These are phyloP conservation scores for Hamigera avellanea DNA, from an alignment of 495 filamentous ascomycete species.

Conservation along the genomic window DNA sequence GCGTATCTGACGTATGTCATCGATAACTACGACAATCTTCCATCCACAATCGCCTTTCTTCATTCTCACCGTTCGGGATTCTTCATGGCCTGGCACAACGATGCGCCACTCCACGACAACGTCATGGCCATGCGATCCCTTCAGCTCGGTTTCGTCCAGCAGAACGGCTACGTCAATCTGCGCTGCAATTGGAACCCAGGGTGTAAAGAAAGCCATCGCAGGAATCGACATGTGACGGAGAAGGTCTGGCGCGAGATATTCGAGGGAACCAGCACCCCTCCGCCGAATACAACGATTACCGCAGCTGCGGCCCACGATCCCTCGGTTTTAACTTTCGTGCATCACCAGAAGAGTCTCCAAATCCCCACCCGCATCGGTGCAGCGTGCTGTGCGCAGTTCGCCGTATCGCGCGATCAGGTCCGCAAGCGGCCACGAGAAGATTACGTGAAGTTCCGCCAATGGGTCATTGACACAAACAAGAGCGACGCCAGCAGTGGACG, in stretches of 20 bases:
- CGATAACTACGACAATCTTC: conserved; percentile 55
- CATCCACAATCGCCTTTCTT: conserved; percentile 57
- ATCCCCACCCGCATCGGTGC: conserved; percentile 27
- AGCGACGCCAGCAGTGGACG: conserved; percentile 53
- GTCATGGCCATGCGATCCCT: conserved; percentile 40
- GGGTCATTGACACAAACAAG: conserved; percentile 49
- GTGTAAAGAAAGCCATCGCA: conserved; percentile 38
- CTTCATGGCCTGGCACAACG: conserved; percentile 54
- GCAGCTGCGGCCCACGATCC: conserved; percentile 7
- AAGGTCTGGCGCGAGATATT: conserved; percentile 43
- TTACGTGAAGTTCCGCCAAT: conserved; percentile 53
- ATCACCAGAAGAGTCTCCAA: conserved; percentile 11
- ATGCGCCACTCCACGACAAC: conserved; percentile 40
- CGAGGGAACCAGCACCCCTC: conserved; percentile 38
- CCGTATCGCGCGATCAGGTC: conserved; percentile 39
- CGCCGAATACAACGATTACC: conserved; percentile 24
- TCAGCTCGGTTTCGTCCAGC: conserved; percentile 36
- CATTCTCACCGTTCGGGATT: conserved; percentile 45
- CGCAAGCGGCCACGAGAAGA: conserved; percentile 41
- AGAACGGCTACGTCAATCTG: conserved; percentile 54
- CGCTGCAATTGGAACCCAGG: conserved; percentile 56
- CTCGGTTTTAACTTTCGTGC: not conserved
- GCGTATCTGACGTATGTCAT: conserved; percentile 64
- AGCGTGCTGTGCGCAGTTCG: conserved; percentile 62
- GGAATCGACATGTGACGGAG: conserved; percentile 47